Percentiles rank a stretch among this genome's conserved stretches.
Conservation (phyloP, 73 alveolate genomes). For the Blepharisma japonicum region DNA sequence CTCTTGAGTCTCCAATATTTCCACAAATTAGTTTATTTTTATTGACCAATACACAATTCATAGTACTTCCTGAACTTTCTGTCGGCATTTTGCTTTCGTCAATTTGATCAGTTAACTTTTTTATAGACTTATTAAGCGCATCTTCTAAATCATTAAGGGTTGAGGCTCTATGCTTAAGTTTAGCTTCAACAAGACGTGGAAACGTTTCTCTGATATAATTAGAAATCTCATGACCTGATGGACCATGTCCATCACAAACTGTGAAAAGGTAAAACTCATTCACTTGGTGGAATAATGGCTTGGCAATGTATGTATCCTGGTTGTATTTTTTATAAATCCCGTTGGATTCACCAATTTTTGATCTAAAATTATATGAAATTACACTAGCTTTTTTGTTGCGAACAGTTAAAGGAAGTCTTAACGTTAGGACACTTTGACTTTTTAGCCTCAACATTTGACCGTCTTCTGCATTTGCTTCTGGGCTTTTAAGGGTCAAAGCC, state of each 20-base stretch:
- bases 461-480: too few species aligned
- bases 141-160: not conserved
- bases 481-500: too few species aligned
- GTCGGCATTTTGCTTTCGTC: constrained; percentile 53
- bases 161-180: not conserved
- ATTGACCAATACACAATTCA: constrained; percentile 48
- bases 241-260: constrained; percentile 97
- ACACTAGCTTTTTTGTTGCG: too few species aligned
- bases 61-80: constrained; percentile 68
- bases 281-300: constrained; percentile 25
- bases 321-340: not conserved
- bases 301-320: not conserved
- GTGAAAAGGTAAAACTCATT: constrained; percentile 65
- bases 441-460: too few species aligned
- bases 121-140: not conserved
- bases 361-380: not conserved
- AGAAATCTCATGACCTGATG: constrained; percentile 86
- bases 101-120: not conserved
- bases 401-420: too few species aligned
- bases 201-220: constrained; percentile 70
- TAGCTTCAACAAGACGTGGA: constrained; percentile 45
- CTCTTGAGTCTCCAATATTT: constrained; percentile 82
- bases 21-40: constrained; percentile 62
- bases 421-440: too few species aligned
- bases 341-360: not conserved